phyloP scores from a whole-genome alignment of 495 filamentous ascomycete species.

The Penicillium flavigenum region DNA sequence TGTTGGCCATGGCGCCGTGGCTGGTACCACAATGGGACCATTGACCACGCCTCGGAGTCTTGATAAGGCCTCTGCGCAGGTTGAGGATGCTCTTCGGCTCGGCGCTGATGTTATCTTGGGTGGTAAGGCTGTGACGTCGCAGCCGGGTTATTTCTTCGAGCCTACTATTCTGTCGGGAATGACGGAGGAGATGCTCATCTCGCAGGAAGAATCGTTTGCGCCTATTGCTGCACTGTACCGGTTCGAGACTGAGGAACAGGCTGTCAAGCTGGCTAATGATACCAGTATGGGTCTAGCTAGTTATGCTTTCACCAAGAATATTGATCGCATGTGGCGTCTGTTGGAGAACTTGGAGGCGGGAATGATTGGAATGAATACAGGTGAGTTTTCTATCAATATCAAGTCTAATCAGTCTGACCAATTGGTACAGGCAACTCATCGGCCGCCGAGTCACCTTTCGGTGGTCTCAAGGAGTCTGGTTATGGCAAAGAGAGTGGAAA shows the following conservation, averaged over 20 bases:
- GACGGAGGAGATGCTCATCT: conserved; percentile 62
- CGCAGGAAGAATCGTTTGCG: conserved; percentile 68
- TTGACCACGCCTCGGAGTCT: conserved; percentile 63
- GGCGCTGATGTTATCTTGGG: conserved; percentile 61
- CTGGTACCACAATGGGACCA: conserved; percentile 64
- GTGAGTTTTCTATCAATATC: conserved; percentile 29
- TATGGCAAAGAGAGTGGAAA: conserved; percentile 77
- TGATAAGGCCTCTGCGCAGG: conserved; percentile 60
- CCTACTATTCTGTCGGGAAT: conserved; percentile 66
- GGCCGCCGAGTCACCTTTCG: conserved; percentile 70
- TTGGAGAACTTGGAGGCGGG: conserved; percentile 73
- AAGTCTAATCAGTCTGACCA: conserved; percentile 4
- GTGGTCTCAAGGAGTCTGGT: conserved; percentile 73
- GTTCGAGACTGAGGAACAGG: conserved; percentile 71
- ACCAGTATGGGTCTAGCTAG: conserved; percentile 70
- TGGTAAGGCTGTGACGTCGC: conserved; percentile 49
- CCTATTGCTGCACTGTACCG: conserved; percentile 65
- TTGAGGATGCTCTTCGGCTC: conserved; percentile 60
- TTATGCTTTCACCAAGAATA: conserved; percentile 73
- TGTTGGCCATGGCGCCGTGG: conserved; percentile 61
- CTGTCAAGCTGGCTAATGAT: conserved; percentile 59
- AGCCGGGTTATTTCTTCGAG: conserved; percentile 67
- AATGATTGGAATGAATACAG: conserved; percentile 72
- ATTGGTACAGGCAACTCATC: conserved; percentile 54
- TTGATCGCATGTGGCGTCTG: conserved; percentile 69